Evolutionary conservation across 2,329 filamentous ascomycete genomes (phyloP).

Genomic region (Aspergillus fumigatiaffinis): DNA sequence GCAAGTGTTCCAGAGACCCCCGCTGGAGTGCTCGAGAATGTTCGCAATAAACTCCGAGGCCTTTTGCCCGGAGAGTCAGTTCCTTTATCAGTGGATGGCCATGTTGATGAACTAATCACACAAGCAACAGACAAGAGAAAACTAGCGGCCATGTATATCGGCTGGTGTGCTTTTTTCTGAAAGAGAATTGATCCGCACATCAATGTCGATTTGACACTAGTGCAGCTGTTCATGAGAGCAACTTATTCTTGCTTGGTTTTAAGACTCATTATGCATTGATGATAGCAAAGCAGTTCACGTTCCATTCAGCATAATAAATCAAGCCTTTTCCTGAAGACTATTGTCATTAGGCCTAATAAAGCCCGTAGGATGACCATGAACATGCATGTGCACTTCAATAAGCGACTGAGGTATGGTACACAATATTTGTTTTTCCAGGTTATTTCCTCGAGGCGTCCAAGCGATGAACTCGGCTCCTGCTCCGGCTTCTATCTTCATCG

Average conservation of each 20-base stretch:
- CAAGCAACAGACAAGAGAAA: constrained; percentile 78
- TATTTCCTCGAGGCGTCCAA: constrained; percentile 23
- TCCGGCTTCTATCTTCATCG: constrained; percentile 44
- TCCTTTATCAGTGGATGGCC: constrained; percentile 88
- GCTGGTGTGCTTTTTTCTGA: constrained; percentile 73
- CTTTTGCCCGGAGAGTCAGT: constrained; percentile 83
- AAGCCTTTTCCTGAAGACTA: background rate
- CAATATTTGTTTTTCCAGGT: background rate
- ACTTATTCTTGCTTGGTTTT: background rate
- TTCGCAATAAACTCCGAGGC: constrained; percentile 80
- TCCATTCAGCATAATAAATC: background rate
- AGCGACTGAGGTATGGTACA: background rate
- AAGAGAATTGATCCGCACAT: background rate
- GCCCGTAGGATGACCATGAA: background rate
- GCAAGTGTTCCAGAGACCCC: constrained; percentile 60
- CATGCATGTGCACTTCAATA: background rate
- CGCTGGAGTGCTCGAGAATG: constrained; percentile 81
- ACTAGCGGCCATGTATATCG: constrained; percentile 92
- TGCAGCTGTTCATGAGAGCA: background rate
- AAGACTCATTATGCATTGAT: background rate
- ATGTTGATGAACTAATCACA: constrained; percentile 91
- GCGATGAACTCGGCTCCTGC: constrained; percentile 44
- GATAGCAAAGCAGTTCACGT: background rate
- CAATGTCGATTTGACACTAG: background rate
- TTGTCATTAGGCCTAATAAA: background rate